Evolutionary conservation across 306 rosid species (phyloP).

Genomic region (Sechiopsis laciniata): DNA sequence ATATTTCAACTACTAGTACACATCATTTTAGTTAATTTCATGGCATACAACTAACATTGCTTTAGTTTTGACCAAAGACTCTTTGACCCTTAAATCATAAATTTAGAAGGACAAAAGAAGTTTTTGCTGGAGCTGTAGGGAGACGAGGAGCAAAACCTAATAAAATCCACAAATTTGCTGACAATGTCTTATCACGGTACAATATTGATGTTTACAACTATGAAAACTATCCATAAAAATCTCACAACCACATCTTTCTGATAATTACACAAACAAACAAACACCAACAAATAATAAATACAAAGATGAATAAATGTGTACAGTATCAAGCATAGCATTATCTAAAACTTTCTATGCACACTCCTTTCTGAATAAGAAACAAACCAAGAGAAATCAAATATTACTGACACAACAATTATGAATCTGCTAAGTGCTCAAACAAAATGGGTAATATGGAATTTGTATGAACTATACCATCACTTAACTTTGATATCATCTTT

Average conservation of each 20-base stretch:
- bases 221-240: conserved; percentile 2
- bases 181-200: background rate
- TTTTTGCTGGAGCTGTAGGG: too few relatives aligned
- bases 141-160: background rate
- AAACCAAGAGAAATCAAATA: conserved; percentile 16
- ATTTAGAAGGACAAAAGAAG: background rate
- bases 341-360: conserved; percentile 13
- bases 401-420: background rate
- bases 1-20: background rate
- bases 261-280: conserved; percentile 15
- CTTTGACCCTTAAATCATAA: background rate
- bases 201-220: background rate
- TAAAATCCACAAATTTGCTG: background rate
- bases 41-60: conserved; percentile 1
- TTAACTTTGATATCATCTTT: conserved; percentile 34
- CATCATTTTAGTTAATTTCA: conserved; percentile 1
- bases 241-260: conserved; percentile 5
- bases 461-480: conserved; percentile 12
- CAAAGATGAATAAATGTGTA: conserved; percentile 17
- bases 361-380: conserved; percentile 8
- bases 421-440: conserved; percentile 3
- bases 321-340: conserved; percentile 11
- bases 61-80: background rate
- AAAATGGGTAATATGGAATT: background rate
- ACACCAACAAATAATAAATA: conserved; percentile 12